Evolutionary conservation across 78 protist genomes (phyloP), one percentile per base, ranked within the genome.

Genomic region (Mastigamoeba balamuthi): DNA sequence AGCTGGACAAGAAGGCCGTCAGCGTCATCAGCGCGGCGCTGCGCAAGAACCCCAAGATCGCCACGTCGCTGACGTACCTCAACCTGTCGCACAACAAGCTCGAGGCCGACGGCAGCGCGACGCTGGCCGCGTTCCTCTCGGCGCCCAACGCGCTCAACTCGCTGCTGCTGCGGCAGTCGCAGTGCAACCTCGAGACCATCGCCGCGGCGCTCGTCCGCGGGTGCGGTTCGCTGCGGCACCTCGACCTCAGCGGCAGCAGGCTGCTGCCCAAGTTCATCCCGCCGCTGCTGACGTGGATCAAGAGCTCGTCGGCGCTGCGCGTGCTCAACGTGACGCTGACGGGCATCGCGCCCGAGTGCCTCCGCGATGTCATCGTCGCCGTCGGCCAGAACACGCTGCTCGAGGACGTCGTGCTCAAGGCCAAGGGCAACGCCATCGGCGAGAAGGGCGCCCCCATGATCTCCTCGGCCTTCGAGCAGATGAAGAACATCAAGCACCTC

Each of bases 21-120:
- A 25, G 41, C 1, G 44, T 43, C 35, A 10, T 84, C 27, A 39
- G 82, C 0, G 77, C 70, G 48, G 78, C 88, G 25, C 42, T 84
- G 42, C 72, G 77, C 68, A 84, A 84, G 66, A 84, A 84, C 63
- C 71, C 74, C n/a, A 75, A 84, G 66, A 77, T 84, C 78, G 4
- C 84, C 48, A 53, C 83, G 30, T 71, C 88, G 23, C 41, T 84
- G 43, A 53, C 77, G 4, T 65, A 76, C 44, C 70, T 84, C 7
- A 72, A 84, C 69, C 58, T 84, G 9, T 74, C 82, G 35, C 65
- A 66, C 29, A 84, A 84, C 66, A 84, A 84, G 48, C 63, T 84
- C 77, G 88, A 84, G 27, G 80, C 88, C 25, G 88, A 84, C 69
- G 88, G 88, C 33, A 64, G 76, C 35, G 82, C 81, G 33, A 75